Evolutionary conservation across 2,329 filamentous ascomycete genomes (phyloP).

Genomic region (Raffaelea deltoideospora): DNA sequence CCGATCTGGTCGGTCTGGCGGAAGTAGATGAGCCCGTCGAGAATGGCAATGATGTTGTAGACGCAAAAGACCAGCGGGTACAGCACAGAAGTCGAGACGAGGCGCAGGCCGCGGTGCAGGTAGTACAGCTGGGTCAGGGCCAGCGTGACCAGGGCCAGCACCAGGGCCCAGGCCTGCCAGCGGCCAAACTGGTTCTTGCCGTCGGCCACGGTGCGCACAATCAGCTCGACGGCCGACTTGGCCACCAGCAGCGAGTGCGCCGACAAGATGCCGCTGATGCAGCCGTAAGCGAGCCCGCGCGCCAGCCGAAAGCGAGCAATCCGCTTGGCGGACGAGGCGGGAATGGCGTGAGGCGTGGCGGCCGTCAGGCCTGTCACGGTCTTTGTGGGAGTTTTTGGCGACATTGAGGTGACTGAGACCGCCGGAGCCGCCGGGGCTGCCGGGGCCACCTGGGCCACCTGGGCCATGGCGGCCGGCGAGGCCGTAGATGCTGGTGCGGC

Average conservation of each 20-base stretch:
- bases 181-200: constrained; percentile 84
- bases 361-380: no score
- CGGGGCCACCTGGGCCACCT: no score
- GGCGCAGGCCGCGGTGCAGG: constrained; percentile 80
- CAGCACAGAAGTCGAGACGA: constrained; percentile 87
- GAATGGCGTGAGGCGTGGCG: not conserved
- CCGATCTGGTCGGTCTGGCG: constrained; percentile 70
- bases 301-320: constrained; percentile 40
- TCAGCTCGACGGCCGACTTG: constrained; percentile 88
- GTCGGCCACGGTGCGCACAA: constrained; percentile 75
- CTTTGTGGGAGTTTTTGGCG: no score
- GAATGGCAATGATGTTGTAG: constrained; percentile 96
- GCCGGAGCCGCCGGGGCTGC: no score
- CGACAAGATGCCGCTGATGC: constrained; percentile 82
- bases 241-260: constrained; percentile 87
- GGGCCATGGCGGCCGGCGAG: no score
- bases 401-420: no score
- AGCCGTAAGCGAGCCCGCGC: constrained; percentile 75
- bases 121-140: constrained; percentile 90
- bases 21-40: constrained; percentile 96
- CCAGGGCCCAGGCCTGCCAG: constrained; percentile 89
- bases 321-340: not conserved
- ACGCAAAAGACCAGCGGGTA: constrained; percentile 97
- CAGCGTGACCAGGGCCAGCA: constrained; percentile 64
- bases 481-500: not conserved